Evolutionary conservation across 129 eudicot species (phyloP).

Genomic region (Chrysanthemum makinoi): DNA sequence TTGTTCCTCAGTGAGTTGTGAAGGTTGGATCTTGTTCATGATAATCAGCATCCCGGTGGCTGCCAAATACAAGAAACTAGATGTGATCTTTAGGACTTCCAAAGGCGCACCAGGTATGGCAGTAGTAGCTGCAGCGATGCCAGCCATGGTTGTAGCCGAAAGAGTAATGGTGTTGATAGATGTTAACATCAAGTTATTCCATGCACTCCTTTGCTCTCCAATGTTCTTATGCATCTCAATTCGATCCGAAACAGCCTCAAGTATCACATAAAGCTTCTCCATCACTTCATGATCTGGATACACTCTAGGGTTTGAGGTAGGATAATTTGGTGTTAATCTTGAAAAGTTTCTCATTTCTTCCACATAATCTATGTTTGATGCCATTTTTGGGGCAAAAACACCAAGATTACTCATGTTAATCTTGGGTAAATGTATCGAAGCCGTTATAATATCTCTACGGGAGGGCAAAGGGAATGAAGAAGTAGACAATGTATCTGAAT

Average conservation of each 20-base stretch:
- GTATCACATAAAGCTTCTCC: constrained; percentile 42
- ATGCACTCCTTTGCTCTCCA: constrained; percentile 44
- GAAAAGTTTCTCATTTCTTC: constrained; percentile 27
- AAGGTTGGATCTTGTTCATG: constrained; percentile 62
- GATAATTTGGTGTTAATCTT: constrained; percentile 20
- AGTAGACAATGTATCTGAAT: constrained; percentile 22
- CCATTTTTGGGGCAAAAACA: constrained; percentile 19
- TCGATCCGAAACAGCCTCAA: constrained; percentile 50
- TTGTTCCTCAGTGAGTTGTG: constrained; percentile 61
- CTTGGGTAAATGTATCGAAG: constrained; percentile 37
- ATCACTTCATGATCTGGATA: constrained; percentile 12
- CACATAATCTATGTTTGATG: constrained; percentile 24
- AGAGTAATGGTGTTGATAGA: constrained; percentile 47
- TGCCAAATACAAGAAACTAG: constrained; percentile 42
- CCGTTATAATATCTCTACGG: constrained; percentile 20
- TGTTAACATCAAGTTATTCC: constrained; percentile 46
- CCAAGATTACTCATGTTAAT: no score
- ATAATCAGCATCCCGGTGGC: constrained; percentile 47
- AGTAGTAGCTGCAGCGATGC: constrained; percentile 32
- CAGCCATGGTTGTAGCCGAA: constrained; percentile 49
- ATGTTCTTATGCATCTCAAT: constrained; percentile 59
- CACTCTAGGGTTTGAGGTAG: background rate
- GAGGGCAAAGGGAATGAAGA: constrained; percentile 22
- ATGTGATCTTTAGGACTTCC: constrained; percentile 39
- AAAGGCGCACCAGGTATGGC: constrained; percentile 28